These are phyloP conservation scores for Yamadazyma kanchanaburiensis DNA, from an alignment of 1,139 yeast genomes.

Conservation along the genomic window DNA sequence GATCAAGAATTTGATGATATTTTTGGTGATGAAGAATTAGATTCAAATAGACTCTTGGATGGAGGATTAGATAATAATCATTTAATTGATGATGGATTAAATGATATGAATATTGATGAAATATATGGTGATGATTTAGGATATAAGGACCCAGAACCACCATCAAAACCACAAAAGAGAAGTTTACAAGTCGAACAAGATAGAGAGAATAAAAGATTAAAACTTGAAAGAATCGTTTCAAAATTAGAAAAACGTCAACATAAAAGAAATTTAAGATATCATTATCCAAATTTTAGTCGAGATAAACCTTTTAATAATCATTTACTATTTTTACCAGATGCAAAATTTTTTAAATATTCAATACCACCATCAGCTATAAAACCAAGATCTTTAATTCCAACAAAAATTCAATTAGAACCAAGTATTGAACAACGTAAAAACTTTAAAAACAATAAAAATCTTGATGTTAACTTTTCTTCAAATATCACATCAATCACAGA, in stretches of 20 bases:
- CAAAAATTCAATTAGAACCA: slow-evolving; percentile 46
- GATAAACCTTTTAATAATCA: slow-evolving; percentile 64
- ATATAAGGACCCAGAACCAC: slow-evolving; percentile 10
- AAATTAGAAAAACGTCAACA: slow-evolving; percentile 31
- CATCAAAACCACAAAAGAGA: background rate
- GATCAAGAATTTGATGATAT: slow-evolving; percentile 49
- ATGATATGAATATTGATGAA: slow-evolving; percentile 37
- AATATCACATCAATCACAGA: slow-evolving; percentile 23
- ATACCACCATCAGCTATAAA: slow-evolving; percentile 45
- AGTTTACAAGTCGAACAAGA: slow-evolving; percentile 18
- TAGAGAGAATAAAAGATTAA: slow-evolving; percentile 14
- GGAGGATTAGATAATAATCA: slow-evolving; percentile 38
- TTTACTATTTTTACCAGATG: slow-evolving; percentile 61
- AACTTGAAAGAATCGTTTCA: slow-evolving; percentile 25
- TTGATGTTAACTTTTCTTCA: background rate
- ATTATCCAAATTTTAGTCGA: slow-evolving; percentile 62
- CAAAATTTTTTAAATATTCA: slow-evolving; percentile 50
- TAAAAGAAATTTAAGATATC: slow-evolving; percentile 38
- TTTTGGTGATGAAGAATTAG: slow-evolving; percentile 36
- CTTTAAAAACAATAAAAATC: slow-evolving; percentile 22
- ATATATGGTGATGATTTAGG: slow-evolving; percentile 24
- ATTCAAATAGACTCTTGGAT: slow-evolving; percentile 27
- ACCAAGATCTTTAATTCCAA: slow-evolving; percentile 64
- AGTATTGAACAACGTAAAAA: slow-evolving; percentile 44
- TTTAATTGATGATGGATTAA: slow-evolving; percentile 41